Base-by-base conservation (phyloP, 805 yeast genomes). In the Metschnikowia cubensis region DNA sequence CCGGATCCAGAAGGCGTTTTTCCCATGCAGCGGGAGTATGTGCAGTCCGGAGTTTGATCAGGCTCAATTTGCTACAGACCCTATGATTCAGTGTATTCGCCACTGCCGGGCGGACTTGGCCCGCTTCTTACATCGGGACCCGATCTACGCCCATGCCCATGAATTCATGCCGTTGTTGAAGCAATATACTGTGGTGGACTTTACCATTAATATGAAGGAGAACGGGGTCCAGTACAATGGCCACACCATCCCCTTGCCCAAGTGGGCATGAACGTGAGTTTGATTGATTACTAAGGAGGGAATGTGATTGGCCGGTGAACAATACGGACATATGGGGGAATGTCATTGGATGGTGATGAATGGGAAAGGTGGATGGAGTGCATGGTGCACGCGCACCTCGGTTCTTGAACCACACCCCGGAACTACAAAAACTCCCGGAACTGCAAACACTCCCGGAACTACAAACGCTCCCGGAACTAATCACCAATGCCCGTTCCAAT, bases 401-500 rank as follows among this genome's bases (percentile, higher is more conserved):
- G 8, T 6, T 21, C 25, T 21, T 21, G 8, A 21, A 21, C 6
- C 25, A 6, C 2, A 6, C 29, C 29, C 11, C 29, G 29, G 29
- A 25, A 3, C n/a, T n/a, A n/a, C n/a, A n/a, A n/a, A n/a, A n/a
- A n/a, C n/a, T n/a, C n/a, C n/a, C n/a, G n/a, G n/a, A n/a, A n/a
- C n/a, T n/a, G n/a, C n/a, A n/a, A 25, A 25, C 29, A 8, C 11
- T 8, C 35, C 35, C 15, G 4, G 6, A n/a, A 32, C 35, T n/a
- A n/a, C n/a, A n/a, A 25, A 25, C 29, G 3, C 11, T 8, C 35
- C 35, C 15, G 4, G 6, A n/a, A 32, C 35, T n/a, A n/a, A 15
- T 14, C 15, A 32, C 15, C 35, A 39, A 39, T 39, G 42, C 17
- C 42, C 6, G 17, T 40, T 14, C 55, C 52, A 17, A 48, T 68